Evolutionary conservation across 495 filamentous ascomycete genomes (phyloP).

Genomic region (Podospora appendiculata): DNA sequence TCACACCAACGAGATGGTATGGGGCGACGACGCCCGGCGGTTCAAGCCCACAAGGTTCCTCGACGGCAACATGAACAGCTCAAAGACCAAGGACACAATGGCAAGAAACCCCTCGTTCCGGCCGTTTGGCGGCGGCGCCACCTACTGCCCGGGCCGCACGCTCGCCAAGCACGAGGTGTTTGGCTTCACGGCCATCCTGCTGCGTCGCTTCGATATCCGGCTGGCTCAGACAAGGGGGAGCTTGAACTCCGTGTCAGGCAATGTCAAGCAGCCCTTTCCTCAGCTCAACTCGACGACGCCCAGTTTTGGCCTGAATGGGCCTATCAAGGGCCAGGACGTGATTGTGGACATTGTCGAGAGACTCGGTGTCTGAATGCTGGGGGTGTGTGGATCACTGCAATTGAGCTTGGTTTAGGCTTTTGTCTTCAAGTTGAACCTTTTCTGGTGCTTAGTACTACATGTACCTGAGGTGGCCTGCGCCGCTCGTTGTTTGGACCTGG

Average conservation of each 20-base stretch:
- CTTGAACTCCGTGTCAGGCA: background rate
- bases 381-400: background rate
- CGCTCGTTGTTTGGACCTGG: too few relatives aligned
- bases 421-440: too few relatives aligned
- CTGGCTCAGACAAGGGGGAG: background rate
- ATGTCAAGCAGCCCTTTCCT: background rate
- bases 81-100: constrained; percentile 1
- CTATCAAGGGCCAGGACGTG: background rate
- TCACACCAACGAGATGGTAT: constrained; percentile 17
- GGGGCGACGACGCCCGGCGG: constrained; percentile 6
- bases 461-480: too few relatives aligned
- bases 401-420: too few relatives aligned
- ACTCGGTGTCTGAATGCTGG: background rate
- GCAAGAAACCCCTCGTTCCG: constrained; percentile 10
- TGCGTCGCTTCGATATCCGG: constrained; percentile 16
- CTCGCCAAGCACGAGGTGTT: constrained; percentile 12
- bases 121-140: constrained; percentile 26
- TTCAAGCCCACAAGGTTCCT: constrained; percentile 18
- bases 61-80: background rate
- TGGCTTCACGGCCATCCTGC: constrained; percentile 18
- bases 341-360: background rate
- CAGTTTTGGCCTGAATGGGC: background rate
- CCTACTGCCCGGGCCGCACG: constrained; percentile 21
- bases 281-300: background rate
- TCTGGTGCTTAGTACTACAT: too few relatives aligned